Conservation (phyloP, 192 early-diverging fungal species). For the Backusella luteola region DNA sequence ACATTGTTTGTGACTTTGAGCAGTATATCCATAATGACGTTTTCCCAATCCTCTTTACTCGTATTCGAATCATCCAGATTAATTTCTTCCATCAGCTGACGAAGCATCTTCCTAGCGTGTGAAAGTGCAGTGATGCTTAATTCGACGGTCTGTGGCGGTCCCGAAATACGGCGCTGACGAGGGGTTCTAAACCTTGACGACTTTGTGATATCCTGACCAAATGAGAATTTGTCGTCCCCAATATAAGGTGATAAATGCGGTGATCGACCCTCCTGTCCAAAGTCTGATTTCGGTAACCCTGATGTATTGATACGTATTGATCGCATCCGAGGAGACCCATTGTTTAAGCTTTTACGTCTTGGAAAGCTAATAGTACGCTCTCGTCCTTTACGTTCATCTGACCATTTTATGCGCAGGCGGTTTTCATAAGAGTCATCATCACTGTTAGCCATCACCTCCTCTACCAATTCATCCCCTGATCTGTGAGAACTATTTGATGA, state of each 20-base stretch:
- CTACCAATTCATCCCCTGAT: neutral
- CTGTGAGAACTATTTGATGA: neutral
- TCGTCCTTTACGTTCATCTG: slow-evolving; percentile 52
- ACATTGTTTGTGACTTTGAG: slow-evolving; percentile 62
- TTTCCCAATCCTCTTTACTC: slow-evolving; percentile 58
- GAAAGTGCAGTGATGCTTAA: slow-evolving; percentile 62
- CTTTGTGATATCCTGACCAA: slow-evolving; percentile 16
- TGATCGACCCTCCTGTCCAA: neutral
- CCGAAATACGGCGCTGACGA: slow-evolving; percentile 34
- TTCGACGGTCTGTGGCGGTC: slow-evolving; percentile 40
- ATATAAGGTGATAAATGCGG: slow-evolving; percentile 19
- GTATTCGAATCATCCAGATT: slow-evolving; percentile 42
- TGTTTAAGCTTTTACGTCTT: slow-evolving; percentile 42
- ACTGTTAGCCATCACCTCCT: slow-evolving; percentile 28
- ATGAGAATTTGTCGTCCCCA: slow-evolving; percentile 22
- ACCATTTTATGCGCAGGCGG: slow-evolving; percentile 33
- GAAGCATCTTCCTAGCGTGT: slow-evolving; percentile 68
- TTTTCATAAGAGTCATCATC: slow-evolving; percentile 45
- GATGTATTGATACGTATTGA: slow-evolving; percentile 22
- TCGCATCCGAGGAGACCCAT: slow-evolving; percentile 5
- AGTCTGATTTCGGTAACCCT: slow-evolving; percentile 35
- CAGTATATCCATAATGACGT: slow-evolving; percentile 68
- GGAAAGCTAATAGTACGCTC: slow-evolving; percentile 41
- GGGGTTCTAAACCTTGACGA: slow-evolving; percentile 22
- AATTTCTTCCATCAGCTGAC: slow-evolving; percentile 69